Evolutionary conservation across 1,284 basidiomycete species (phyloP), one percentile per base, ranked within the genome.

Genomic region (Butyriboletus appendiculatus): DNA sequence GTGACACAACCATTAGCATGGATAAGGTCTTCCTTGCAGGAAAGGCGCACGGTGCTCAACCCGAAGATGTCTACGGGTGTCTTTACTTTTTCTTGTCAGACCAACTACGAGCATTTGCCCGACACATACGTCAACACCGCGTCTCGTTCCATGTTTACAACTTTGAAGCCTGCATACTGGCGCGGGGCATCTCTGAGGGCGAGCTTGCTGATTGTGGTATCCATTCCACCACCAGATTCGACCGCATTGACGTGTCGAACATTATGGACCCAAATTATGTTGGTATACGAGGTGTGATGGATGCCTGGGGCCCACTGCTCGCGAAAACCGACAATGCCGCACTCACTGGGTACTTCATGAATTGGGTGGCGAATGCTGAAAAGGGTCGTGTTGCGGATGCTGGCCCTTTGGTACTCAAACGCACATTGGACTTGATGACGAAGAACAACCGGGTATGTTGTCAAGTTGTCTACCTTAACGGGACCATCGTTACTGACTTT

Each of bases 331-430:
- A 48, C 20, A 32, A 63, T 32, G 67, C 74, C 1, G 55, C 73
- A 0, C 61, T 79, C 12, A 56, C 76, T 6, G 76, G 73, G n/a
- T 75, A 76, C 47, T 79, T 75, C 48, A 76, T 78, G 76, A 79
- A 80, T 49, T 79, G 78, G 77, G 52, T 61, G 22, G 51, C 51
- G 11, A 58, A 64, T 34, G 35, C 62, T 15, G 52, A 62, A 20
- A 61, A 61, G 10, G 58, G 45, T 11, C 24, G 49, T 18, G 49
- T 56, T 40, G 22, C 11, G 26, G 35, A 62, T 1, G 38, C 57
- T 37, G 63, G 50, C 1, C 51, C 4, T 1, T 45, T 34, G 8
- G 49, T 10, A 3, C 5, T 53, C 4, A 39, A 11, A 18, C 32
- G 30, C 0, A 6, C 55, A 18, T 0, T 71, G 14, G 48, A 35